Evolutionary conservation across 106 monocot genomes (phyloP).

Genomic region (Phalaenopsis aphrodite): DNA sequence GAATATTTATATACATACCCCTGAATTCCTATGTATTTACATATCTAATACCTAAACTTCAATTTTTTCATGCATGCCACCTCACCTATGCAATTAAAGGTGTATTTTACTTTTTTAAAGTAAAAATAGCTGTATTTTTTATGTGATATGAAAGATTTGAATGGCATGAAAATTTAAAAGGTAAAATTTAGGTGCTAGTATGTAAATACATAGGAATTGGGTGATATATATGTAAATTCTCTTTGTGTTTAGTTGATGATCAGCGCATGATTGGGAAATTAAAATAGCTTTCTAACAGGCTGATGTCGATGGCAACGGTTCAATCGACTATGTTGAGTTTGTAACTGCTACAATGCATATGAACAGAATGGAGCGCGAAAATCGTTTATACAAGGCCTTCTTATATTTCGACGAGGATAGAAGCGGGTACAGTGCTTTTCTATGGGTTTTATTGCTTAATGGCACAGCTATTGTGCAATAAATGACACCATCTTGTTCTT

Average conservation of each 20-base stretch:
- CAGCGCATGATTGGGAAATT: not conserved
- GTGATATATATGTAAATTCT: too few species aligned
- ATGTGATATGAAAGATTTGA: too few species aligned
- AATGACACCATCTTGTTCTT: not conserved
- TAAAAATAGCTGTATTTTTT: too few species aligned
- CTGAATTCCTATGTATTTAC: too few species aligned
- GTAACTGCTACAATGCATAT: slow-evolving; percentile 78
- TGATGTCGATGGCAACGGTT: slow-evolving; percentile 86
- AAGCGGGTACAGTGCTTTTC: slow-evolving; percentile 46
- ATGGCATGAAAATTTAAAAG: too few species aligned
- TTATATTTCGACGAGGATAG: slow-evolving; percentile 77
- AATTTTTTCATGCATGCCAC: too few species aligned
- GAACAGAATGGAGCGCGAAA: slow-evolving; percentile 76
- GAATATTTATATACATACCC: too few species aligned
- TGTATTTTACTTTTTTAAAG: too few species aligned
- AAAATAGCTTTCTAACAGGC: slow-evolving; percentile 32
- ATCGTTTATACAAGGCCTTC: slow-evolving; percentile 68
- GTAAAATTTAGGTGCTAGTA: too few species aligned
- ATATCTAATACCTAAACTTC: too few species aligned
- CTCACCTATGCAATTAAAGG: too few species aligned
- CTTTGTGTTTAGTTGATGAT: not conserved
- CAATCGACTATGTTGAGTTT: slow-evolving; percentile 78
- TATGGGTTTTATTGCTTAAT: not conserved
- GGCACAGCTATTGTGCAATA: not conserved
- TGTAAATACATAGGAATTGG: too few species aligned